Percentiles rank a stretch among this genome's conserved stretches.
These are phyloP conservation scores for Cajanus cajan DNA, from an alignment of 306 rosid genomes.

Conservation along the genomic window DNA sequence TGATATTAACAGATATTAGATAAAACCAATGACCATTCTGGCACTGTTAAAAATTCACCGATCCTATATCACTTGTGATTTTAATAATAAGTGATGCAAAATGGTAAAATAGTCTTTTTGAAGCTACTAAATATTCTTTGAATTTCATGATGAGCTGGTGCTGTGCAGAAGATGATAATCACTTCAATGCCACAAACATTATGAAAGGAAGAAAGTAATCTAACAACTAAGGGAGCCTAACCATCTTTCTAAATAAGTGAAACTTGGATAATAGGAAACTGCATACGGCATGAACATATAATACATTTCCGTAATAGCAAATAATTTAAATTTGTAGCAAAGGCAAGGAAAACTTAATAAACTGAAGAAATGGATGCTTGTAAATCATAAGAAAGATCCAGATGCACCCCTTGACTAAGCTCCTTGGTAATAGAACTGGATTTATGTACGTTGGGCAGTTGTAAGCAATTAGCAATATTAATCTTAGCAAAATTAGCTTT, in stretches of 20 bases:
- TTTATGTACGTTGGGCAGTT: conserved; percentile 2
- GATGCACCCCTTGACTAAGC: not conserved
- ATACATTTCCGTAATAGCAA: not conserved
- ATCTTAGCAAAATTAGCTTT: not conserved
- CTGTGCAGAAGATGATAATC: conserved; percentile 11
- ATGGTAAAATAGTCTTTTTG: conserved; percentile 8
- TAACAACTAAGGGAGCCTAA: conserved; percentile 16
- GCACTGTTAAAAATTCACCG: not conserved
- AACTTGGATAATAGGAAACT: not conserved
- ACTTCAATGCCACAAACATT: not conserved
- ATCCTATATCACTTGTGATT: not conserved
- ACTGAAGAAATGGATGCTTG: conserved; percentile 6
- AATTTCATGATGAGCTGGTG: not conserved
- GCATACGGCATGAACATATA: not conserved
- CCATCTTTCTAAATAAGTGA: not conserved
- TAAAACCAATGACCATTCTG: not conserved
- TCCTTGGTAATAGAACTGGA: not conserved
- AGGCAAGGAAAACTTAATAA: not conserved
- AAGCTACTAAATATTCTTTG: not conserved
- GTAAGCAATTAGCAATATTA: not conserved
- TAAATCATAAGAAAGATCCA: not conserved
- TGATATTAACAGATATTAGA: not conserved
- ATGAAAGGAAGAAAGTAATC: conserved; percentile 14
- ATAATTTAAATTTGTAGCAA: not conserved
- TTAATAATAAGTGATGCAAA: conserved; percentile 14